These are phyloP conservation scores for Pleurotus djamor DNA, from an alignment of 768 basidiomycete genomes.

Conservation along the genomic window DNA sequence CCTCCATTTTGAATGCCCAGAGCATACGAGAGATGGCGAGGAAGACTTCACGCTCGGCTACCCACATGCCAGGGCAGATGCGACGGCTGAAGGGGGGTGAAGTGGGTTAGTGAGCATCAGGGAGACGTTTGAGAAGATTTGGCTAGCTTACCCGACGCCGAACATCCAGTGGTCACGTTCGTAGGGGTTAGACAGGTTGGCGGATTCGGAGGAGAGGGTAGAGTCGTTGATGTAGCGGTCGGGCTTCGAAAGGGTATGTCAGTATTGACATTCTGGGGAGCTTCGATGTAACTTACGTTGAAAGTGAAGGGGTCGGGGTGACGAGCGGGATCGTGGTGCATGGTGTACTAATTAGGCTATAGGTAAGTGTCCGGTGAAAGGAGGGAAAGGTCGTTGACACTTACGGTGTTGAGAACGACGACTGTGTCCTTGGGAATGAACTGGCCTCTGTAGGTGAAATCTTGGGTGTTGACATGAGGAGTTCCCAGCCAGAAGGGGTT, in stretches of 20 bases:
- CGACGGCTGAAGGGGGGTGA: constrained; percentile 20
- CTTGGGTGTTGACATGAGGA: constrained; percentile 34
- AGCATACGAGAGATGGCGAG: constrained; percentile 43
- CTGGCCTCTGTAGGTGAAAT: constrained; percentile 37
- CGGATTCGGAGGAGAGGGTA: constrained; percentile 37
- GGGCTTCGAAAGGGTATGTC: no score
- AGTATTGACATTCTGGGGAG: no score
- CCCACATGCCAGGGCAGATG: constrained; percentile 42
- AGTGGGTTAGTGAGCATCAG: neutral
- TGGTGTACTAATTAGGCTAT: constrained; percentile 20
- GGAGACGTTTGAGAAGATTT: neutral
- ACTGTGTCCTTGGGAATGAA: constrained; percentile 38
- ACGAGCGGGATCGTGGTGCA: constrained; percentile 32
- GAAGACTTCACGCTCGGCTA: constrained; percentile 45
- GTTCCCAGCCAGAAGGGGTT: constrained; percentile 37
- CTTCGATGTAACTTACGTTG: constrained; percentile 22
- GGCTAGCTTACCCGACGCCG: constrained; percentile 37
- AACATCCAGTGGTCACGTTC: constrained; percentile 53
- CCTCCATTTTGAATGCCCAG: constrained; percentile 43
- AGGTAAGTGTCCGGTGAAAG: constrained; percentile 6
- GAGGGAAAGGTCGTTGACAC: constrained; percentile 5
- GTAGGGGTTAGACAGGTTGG: constrained; percentile 35
- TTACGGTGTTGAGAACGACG: constrained; percentile 34
- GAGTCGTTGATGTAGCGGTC: constrained; percentile 41
- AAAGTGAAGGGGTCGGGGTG: constrained; percentile 37